These are phyloP conservation scores for Boletus sensibilis DNA, from an alignment of 768 basidiomycete species.

Conservation along the genomic window DNA sequence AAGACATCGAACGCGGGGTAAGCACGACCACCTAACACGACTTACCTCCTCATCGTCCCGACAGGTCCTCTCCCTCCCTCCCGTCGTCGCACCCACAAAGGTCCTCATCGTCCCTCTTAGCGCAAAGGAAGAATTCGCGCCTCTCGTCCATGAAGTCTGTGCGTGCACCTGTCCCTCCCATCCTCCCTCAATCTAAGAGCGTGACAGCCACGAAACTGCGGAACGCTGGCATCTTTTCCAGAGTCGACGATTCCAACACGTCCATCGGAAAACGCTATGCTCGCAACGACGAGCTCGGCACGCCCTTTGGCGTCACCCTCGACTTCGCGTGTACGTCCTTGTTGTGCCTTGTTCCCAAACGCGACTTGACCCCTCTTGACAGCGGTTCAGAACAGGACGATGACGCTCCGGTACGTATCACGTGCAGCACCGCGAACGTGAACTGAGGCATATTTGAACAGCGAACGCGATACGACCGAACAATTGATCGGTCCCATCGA, in stretches of 20 bases:
- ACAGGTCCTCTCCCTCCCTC: slow-evolving; percentile 87
- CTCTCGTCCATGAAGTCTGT: slow-evolving; percentile 89
- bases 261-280: slow-evolving; percentile 97
- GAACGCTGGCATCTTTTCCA: slow-evolving; percentile 82
- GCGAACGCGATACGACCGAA: slow-evolving; percentile 92
- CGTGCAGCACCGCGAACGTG: background rate
- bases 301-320: slow-evolving; percentile 93
- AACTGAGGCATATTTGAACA: slow-evolving; percentile 29
- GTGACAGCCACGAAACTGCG: slow-evolving; percentile 80
- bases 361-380: background rate
- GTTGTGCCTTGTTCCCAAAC: fast-evolving
- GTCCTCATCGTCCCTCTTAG: slow-evolving; percentile 95
- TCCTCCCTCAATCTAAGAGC: background rate
- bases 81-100: slow-evolving; percentile 92
- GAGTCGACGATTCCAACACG: slow-evolving; percentile 94
- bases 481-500: slow-evolving; percentile 91
- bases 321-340: slow-evolving; percentile 77
- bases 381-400: slow-evolving; percentile 90
- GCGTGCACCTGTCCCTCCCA: slow-evolving; percentile 36
- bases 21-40: slow-evolving; percentile 26
- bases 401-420: slow-evolving; percentile 81
- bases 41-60: background rate
- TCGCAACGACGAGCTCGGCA: slow-evolving; percentile 97
- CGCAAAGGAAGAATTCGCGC: slow-evolving; percentile 77
- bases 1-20: slow-evolving; percentile 87